Base-by-base conservation (phyloP, 2,329 filamentous ascomycete genomes). In the Pyricularia grisea region DNA sequence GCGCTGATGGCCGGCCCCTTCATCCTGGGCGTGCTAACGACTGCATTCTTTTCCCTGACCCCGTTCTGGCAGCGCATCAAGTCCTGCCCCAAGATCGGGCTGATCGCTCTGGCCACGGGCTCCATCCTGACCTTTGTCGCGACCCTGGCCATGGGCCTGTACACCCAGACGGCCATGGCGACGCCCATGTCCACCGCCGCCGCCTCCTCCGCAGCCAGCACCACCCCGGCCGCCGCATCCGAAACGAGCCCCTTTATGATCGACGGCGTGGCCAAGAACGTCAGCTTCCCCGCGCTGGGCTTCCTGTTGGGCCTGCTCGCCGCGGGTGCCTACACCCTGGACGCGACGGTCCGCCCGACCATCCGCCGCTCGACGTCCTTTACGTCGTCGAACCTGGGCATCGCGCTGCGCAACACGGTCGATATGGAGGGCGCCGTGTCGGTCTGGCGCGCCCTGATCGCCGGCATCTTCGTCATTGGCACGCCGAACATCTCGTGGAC, bases 291-390 rank as follows among this genome's bases (percentile, higher is more conserved):
- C 0, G 78, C 80, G 3, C 69, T 83, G 2, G 81, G 81, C 14
- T 76, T 85, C 58, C 76, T 83, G 3, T 78, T 86, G 0, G 84
- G 80, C 10, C 76, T 85, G 10, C 75, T 85, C 0, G 83, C 83
- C 0, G 79, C 79, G 0, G 83, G 82, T 25, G 75, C 76, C 0
- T 74, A 78, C 30, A 72, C 77, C 2, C 75, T 85, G 6, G 80
- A 83, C 68, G 76, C 78, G 2, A 78, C 80, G 0, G 77, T 78
- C 2, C 75, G 76, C 3, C 82, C 83, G 1, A 73, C 83, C 30
- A 77, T 86, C 64, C 77, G 78, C 30, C 78, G 79, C n/a, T 85
- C 82, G 36, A 81, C 83, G 9, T 80, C 81, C 65, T 85, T 83
- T 71, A 85, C 83, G 0, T 81, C 79, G 3, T 78, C 81, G 6